A percentile compares a stretch with the other conserved stretches of the same genome.
Evolutionary conservation across 306 rosid species (phyloP).

Genomic region (Pueraria montana): DNA sequence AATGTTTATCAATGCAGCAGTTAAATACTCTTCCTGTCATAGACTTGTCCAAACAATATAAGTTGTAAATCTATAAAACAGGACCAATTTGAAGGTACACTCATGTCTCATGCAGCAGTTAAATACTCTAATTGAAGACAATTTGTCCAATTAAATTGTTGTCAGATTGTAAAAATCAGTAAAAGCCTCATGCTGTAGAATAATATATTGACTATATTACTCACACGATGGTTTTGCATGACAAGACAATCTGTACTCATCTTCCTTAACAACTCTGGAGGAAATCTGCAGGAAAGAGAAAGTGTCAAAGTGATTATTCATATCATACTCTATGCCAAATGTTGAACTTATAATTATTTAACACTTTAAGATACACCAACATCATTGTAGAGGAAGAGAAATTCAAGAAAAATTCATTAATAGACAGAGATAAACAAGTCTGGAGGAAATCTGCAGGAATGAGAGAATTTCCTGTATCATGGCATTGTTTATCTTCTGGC

Average conservation of each 20-base stretch:
- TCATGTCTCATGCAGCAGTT: background rate
- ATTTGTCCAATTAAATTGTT: slow-evolving; percentile 10
- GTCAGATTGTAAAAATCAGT: background rate
- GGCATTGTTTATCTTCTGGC: background rate
- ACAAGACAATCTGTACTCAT: slow-evolving; percentile 84
- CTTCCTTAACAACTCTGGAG: slow-evolving; percentile 76
- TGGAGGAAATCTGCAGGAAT: slow-evolving; percentile 31
- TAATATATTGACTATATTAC: slow-evolving; percentile 53
- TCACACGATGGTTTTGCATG: slow-evolving; percentile 87
- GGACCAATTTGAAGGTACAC: too few species aligned
- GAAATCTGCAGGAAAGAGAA: slow-evolving; percentile 69
- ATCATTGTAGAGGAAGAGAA: background rate
- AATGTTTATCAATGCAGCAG: too few species aligned
- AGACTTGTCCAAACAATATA: too few species aligned
- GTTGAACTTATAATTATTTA: slow-evolving; percentile 4
- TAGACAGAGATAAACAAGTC: background rate
- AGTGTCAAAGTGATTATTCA: slow-evolving; percentile 28
- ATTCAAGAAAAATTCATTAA: background rate
- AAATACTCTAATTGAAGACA: slow-evolving; percentile 16
- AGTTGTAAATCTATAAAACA: too few species aligned
- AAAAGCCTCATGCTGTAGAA: background rate
- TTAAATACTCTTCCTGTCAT: too few species aligned
- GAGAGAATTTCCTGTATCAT: background rate
- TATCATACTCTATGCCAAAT: background rate
- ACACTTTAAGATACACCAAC: slow-evolving; percentile 14